phyloP scores from a whole-genome alignment of 768 basidiomycete genomes.

The Phlebiopsis flavidoalba region DNA sequence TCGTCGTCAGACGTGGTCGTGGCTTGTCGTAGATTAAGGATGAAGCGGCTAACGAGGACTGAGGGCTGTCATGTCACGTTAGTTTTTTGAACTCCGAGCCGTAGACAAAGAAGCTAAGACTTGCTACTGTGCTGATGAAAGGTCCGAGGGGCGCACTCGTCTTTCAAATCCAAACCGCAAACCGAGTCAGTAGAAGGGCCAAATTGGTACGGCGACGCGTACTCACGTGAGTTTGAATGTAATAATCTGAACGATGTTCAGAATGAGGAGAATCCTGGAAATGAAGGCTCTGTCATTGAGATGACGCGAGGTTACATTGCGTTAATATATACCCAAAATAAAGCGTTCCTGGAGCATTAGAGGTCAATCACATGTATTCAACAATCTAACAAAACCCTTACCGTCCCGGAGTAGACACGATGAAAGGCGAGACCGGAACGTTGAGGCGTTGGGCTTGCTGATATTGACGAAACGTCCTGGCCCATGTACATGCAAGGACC shows the following conservation, averaged over 20 bases:
- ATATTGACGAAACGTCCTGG: background rate
- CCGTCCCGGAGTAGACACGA: background rate
- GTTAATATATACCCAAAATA: background rate
- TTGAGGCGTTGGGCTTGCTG: background rate
- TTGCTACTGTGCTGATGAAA: background rate
- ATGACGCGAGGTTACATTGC: no score
- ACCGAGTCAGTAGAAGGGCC: background rate
- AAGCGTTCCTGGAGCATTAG: background rate
- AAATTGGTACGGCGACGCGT: background rate
- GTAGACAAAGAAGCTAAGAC: background rate
- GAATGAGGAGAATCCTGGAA: background rate
- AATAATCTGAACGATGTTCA: background rate
- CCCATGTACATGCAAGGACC: background rate
- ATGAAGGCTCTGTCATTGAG: background rate
- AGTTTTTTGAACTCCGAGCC: background rate
- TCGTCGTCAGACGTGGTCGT: background rate
- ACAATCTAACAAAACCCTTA: background rate
- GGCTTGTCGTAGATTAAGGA: background rate
- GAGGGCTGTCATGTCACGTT: background rate
- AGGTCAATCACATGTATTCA: background rate
- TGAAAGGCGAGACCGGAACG: background rate
- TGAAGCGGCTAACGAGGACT: background rate
- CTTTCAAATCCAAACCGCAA: background rate
- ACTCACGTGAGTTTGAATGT: background rate
- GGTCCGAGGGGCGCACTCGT: background rate